Base-by-base conservation (phyloP, 768 basidiomycete species). In the Coprinopsis strossmayeri region DNA sequence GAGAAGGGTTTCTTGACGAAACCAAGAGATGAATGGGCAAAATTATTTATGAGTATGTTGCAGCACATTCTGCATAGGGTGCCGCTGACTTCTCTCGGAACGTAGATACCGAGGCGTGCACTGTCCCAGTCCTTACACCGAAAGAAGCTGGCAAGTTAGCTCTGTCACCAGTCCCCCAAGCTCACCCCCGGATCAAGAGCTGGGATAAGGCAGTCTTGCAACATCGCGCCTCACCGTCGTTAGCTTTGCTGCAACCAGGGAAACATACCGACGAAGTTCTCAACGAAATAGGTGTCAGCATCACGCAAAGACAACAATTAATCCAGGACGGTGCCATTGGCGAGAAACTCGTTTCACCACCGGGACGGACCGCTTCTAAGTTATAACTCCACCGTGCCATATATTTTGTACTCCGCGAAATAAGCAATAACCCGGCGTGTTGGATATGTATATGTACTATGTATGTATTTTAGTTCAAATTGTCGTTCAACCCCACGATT, bases 101-200 rank as follows among this genome's bases (percentile, higher is more conserved):
- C 28, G n/a, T 57, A 89, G 87, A 73, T 24, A 82, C 76, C 11
- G 87, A 90, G 50, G 81, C 84, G 5, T 90, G 87, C 58, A 74
- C 74, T 9, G 64, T 85, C 12, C 87, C 87, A 0, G 82, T 90
- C 25, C 69, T 89, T 23, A 71, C 77, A 3, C 74, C 82, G 0
- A 57, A 64, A 21, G 87, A 90, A 70, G 85, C 83, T 3, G 73
- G 69, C 1, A 63, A 60, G 26, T 60, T 74, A 18, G 48, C 48
- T 21, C 64, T 72, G 48, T 55, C 68, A 12, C 57, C 68, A 2
- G 63, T 76, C 17, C 82, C 84, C 3, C 56, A 61, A n/a, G 72
- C 74, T 35, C 82, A 84, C 57, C 81, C 81, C 15, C 61, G 59
- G 24, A 58, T 82, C 13, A 50, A 26, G 51, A 51, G 40, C n/a